Conservation (phyloP, 2,329 filamentous ascomycete genomes). For the Cadophora sp. region DNA sequence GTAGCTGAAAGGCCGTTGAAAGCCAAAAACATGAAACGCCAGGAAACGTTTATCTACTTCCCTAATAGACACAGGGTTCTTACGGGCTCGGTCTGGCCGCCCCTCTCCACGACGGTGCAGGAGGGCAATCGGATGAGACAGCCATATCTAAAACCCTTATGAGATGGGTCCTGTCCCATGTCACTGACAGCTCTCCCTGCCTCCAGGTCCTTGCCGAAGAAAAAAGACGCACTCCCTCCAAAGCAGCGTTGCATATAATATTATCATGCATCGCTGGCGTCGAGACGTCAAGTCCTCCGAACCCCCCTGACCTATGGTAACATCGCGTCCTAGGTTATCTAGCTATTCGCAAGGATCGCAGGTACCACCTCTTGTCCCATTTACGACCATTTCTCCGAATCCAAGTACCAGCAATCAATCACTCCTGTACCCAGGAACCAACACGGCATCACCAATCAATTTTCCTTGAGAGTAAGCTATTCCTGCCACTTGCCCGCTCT, state of each 20-base stretch:
- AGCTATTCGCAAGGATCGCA: constrained; percentile 36
- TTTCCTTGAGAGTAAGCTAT: constrained; percentile 23
- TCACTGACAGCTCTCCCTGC: constrained; percentile 10
- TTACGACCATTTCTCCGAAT: constrained; percentile 28
- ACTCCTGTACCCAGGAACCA: constrained; percentile 17
- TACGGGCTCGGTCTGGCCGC: constrained; percentile 14
- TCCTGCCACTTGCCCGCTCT: not conserved
- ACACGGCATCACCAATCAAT: constrained; percentile 34
- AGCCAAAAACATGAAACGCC: constrained; percentile 29
- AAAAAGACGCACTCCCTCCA: constrained; percentile 12
- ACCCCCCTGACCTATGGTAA: constrained; percentile 24
- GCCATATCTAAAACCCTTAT: constrained; percentile 28
- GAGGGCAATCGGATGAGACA: constrained; percentile 29
- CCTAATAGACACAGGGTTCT: constrained; percentile 25
- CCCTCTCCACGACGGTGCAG: not conserved
- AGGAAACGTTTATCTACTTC: constrained; percentile 31
- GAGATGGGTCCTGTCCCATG: constrained; percentile 16
- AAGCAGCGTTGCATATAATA: constrained; percentile 36
- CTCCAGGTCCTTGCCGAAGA: constrained; percentile 23
- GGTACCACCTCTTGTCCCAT: constrained; percentile 39
- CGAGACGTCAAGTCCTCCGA: constrained; percentile 33
- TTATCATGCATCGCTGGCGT: constrained; percentile 33
- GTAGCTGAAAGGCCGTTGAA: constrained; percentile 26
- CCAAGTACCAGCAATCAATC: constrained; percentile 30
- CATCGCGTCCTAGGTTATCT: constrained; percentile 24